Evolutionary conservation across 176 grass and related monocot species (phyloP), one percentile per base, ranked within the genome.

Genomic region (Rhynchospora breviuscula): DNA sequence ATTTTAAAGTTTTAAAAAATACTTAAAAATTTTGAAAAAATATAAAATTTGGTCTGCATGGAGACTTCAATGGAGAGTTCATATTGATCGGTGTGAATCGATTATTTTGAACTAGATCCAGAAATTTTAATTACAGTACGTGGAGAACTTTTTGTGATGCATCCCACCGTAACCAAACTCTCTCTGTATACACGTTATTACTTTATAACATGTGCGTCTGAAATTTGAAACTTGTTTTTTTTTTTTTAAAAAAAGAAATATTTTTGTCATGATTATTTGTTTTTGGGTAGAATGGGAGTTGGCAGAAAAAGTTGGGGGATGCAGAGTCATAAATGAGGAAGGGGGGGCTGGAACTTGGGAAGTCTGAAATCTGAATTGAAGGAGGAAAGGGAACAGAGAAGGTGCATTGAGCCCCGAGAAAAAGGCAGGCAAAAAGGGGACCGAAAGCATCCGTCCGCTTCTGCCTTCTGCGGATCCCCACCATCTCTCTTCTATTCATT

Each of bases 361-460:
- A 75, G 21, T 73, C 44, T 73, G 21, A 75, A 75, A 10, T 73
- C 44, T 73, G 11, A 68, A 68, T 68, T 74, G 71, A 75, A 75
- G 71, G 68, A 33, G 18, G 14, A 53, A 75, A 75, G 71, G 71
- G 70, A 23, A 75, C 70, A 74, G 45, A 74, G 45, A 43, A 33
- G 52, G 10, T 23, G 71, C 71, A 75, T 75, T 53, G 71, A 75
- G 71, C 71, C 71, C 71, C 71, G 71, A 5, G 19, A 75, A 75
- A 74, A 53, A 53, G 44, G 71, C 71, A 75, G 11, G 15, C 51
- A 69, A 75, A 75, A 75, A 75, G 47, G 46, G 69, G 2, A 53
- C 71, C 21, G 10, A 75, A 75, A 11, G 47, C 71, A 71, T 71
- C 67, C 23, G 21, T 40, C 35, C 4, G 8, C 60, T 33, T 67